Base-by-base conservation (phyloP, 768 basidiomycete species). In the Kwoniella dejecticola region DNA sequence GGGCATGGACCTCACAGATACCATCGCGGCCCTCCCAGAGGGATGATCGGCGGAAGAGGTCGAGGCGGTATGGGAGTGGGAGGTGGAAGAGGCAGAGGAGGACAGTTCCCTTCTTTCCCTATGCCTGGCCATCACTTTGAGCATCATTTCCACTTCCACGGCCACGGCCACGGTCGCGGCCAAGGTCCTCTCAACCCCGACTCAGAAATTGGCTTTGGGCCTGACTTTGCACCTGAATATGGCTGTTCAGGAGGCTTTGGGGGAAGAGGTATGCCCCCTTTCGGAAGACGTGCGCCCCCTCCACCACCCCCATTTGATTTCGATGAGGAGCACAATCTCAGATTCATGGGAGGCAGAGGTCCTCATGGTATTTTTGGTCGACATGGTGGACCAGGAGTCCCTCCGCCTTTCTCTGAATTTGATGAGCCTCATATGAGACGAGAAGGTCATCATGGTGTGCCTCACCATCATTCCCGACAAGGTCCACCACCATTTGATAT, bases 101-200 rank as follows among this genome's bases (percentile, higher is more conserved):
- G 7, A 10, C 44, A 7, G 7, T 38, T 38, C 36, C 36, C 36
- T 38, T 17, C 44, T 8, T 19, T n/a, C n/a, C n/a, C n/a, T n/a
- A n/a, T n/a, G n/a, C n/a, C n/a, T n/a, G 44, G 44, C 8, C 19
- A 36, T 15, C 33, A 7, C 15, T 36, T 36, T 33, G 29, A 50
- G 21, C 48, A 31, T 6, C 29, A 33, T n/a, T 23, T 6, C 46
- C 46, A 24, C 26, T 23, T 4, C 12, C 44, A n/a, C 24, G 44
- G 44, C n/a, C 44, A 45, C 21, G 46, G 46, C n/a, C n/a, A n/a
- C 4, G 46, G 36, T 38, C 36, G n/a, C n/a, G n/a, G n/a, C n/a
- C n/a, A n/a, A n/a, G n/a, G n/a, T n/a, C n/a, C n/a, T n/a, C 41
- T 42, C 17, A 42, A 42, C 17, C 10, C 33, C 33, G 33, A 23